phyloP scores from a whole-genome alignment of 1,139 yeast species.

The Protomyces pachydermus region DNA sequence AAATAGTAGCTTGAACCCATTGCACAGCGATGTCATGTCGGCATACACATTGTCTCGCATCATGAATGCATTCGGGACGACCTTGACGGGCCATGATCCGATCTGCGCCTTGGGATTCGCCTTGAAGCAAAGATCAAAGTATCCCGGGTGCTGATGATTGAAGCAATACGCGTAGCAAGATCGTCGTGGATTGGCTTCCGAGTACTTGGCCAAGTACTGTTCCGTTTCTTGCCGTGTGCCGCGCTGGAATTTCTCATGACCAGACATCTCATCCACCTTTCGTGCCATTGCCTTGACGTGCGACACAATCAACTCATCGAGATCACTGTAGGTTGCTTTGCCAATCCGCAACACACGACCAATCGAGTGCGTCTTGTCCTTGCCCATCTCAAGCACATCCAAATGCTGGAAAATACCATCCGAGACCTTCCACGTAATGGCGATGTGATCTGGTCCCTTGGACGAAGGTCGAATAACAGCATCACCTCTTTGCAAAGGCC shows the following conservation, averaged over 20 bases:
- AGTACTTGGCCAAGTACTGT: slow-evolving; percentile 82
- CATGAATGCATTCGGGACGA: slow-evolving; percentile 72
- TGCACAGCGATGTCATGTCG: slow-evolving; percentile 78
- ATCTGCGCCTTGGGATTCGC: slow-evolving; percentile 65
- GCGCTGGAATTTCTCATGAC: slow-evolving; percentile 80
- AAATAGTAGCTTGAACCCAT: slow-evolving; percentile 73
- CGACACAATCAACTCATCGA: slow-evolving; percentile 87
- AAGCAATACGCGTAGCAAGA: slow-evolving; percentile 88
- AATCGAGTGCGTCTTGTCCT: slow-evolving; percentile 56
- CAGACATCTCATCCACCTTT: slow-evolving; percentile 76
- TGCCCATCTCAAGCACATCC: slow-evolving; percentile 71
- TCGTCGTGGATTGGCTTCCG: slow-evolving; percentile 84
- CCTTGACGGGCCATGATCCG: slow-evolving; percentile 84
- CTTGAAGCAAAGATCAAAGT: slow-evolving; percentile 81
- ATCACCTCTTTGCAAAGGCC: slow-evolving; percentile 85
- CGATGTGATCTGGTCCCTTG: slow-evolving; percentile 77
- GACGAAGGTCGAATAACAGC: slow-evolving; percentile 93
- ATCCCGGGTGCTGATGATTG: slow-evolving; percentile 89
- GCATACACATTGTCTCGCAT: slow-evolving; percentile 71
- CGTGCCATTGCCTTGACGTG: slow-evolving; percentile 82
- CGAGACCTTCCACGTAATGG: slow-evolving; percentile 94
- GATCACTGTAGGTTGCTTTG: slow-evolving; percentile 63
- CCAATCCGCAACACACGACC: slow-evolving; percentile 61
- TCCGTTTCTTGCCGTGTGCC: slow-evolving; percentile 68
- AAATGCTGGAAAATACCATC: slow-evolving; percentile 87